Evolutionary conservation across 1,284 basidiomycete genomes (phyloP).

Genomic region (Amylostereum chailletii): DNA sequence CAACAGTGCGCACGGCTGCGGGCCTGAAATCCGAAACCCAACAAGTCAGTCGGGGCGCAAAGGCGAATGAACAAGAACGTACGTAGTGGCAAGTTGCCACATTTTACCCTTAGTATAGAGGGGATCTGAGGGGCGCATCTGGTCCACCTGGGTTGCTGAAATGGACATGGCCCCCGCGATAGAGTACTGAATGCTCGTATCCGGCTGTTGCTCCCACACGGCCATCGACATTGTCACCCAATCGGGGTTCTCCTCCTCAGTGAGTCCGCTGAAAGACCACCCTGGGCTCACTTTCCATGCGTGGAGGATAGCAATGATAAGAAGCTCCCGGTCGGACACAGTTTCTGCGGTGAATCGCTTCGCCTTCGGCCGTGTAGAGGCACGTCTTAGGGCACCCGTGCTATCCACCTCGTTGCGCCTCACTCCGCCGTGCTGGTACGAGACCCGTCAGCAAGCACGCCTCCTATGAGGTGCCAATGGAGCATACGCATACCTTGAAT

Average conservation of each 20-base stretch:
- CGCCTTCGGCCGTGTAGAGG: constrained; percentile 49
- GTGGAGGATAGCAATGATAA: constrained; percentile 56
- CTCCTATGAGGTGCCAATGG: constrained; percentile 10
- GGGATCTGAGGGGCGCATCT: constrained; percentile 30
- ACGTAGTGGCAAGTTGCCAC: constrained; percentile 27
- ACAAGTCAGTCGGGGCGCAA: constrained; percentile 5
- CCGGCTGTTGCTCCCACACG: constrained; percentile 54
- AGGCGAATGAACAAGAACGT: constrained; percentile 10
- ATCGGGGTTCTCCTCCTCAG: constrained; percentile 26
- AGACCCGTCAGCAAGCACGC: constrained; percentile 7
- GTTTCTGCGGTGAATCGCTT: constrained; percentile 49
- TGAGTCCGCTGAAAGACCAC: constrained; percentile 36
- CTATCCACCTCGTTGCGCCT: constrained; percentile 50
- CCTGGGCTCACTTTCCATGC: constrained; percentile 53
- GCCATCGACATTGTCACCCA: constrained; percentile 40
- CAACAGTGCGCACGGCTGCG: constrained; percentile 44
- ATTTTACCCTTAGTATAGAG: constrained; percentile 20
- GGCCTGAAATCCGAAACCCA: constrained; percentile 29
- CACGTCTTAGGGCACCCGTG: constrained; percentile 43
- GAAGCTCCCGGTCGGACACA: constrained; percentile 54
- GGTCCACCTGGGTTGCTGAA: constrained; percentile 29
- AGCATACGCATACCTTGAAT: constrained; percentile 35
- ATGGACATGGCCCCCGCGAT: constrained; percentile 26
- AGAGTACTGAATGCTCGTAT: constrained; percentile 57
- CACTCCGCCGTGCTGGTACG: constrained; percentile 27